Conservation (phyloP, 2,329 filamentous ascomycete genomes). For the Aureobasidium subglaciale region DNA sequence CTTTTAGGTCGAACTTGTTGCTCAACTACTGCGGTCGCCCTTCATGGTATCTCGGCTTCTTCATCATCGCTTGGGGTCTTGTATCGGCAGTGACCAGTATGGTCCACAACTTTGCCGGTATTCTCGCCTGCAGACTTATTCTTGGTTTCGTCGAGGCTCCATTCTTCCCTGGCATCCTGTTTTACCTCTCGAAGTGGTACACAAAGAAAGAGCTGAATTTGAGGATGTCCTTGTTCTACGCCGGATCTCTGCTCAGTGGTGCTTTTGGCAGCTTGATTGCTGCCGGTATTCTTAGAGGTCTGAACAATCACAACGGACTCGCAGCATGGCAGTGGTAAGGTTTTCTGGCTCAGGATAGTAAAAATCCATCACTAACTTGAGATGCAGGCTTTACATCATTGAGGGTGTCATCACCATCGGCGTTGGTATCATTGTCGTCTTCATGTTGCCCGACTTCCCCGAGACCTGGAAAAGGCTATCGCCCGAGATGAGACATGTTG, state of each 20-base stretch:
- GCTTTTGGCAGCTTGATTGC: slow-evolving; percentile 61
- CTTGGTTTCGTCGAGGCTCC: slow-evolving; percentile 32
- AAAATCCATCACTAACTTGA: not conserved
- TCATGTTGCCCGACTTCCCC: slow-evolving; percentile 31
- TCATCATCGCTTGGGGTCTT: slow-evolving; percentile 39
- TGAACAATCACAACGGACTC: slow-evolving; percentile 52
- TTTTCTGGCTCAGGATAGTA: rapidly evolving
- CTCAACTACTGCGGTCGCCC: slow-evolving; percentile 40
- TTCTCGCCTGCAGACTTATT: slow-evolving; percentile 41
- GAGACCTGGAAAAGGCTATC: slow-evolving; percentile 37
- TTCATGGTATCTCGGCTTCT: slow-evolving; percentile 32
- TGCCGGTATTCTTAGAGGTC: slow-evolving; percentile 57
- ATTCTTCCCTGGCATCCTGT: slow-evolving; percentile 39
- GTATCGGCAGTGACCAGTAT: slow-evolving; percentile 39
- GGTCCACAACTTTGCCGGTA: slow-evolving; percentile 35
- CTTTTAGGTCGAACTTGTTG: slow-evolving; percentile 33
- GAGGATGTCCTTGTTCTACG: slow-evolving; percentile 60
- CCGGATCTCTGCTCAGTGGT: slow-evolving; percentile 61
- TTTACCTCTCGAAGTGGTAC: slow-evolving; percentile 61
- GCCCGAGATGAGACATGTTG: slow-evolving; percentile 41
- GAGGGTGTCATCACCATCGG: slow-evolving; percentile 58
- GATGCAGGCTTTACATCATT: slow-evolving; percentile 53
- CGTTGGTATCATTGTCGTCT: slow-evolving; percentile 27
- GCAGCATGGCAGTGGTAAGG: slow-evolving; percentile 47
- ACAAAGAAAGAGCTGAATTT: slow-evolving; percentile 60